A percentile compares a stretch with the other conserved stretches of the same genome.
These are phyloP conservation scores for Mucor velutinosus DNA, from an alignment of 371 early-diverging fungal species.

Conservation along the genomic window DNA sequence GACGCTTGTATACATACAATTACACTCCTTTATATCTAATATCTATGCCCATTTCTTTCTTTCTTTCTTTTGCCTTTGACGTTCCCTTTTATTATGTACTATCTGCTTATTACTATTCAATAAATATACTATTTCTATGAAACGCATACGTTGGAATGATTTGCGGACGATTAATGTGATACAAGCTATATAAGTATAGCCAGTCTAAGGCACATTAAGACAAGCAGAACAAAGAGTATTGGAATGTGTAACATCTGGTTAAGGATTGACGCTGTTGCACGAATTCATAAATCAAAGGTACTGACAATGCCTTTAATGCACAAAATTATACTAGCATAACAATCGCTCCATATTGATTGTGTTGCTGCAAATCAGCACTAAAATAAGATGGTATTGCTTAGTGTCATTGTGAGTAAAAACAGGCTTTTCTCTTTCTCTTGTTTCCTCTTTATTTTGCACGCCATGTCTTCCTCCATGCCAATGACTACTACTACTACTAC, in stretches of 20 bases:
- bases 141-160: background rate
- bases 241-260: background rate
- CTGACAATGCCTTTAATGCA: constrained; percentile 1
- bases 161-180: background rate
- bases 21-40: background rate
- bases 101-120: background rate
- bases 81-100: background rate
- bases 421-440: background rate
- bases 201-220: background rate
- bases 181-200: background rate
- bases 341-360: background rate
- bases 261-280: constrained; percentile 19
- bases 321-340: background rate
- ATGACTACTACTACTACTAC: background rate
- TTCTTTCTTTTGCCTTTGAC: background rate
- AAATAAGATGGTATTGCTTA: background rate
- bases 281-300: background rate
- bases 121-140: background rate
- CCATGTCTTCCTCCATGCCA: background rate
- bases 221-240: background rate
- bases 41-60: background rate
- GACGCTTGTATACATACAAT: background rate
- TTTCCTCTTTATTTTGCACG: background rate
- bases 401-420: background rate
- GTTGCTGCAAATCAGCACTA: background rate